These are phyloP conservation scores for Cyclotella cryptica DNA, from an alignment of 108 stramenopile species.

Conservation along the genomic window DNA sequence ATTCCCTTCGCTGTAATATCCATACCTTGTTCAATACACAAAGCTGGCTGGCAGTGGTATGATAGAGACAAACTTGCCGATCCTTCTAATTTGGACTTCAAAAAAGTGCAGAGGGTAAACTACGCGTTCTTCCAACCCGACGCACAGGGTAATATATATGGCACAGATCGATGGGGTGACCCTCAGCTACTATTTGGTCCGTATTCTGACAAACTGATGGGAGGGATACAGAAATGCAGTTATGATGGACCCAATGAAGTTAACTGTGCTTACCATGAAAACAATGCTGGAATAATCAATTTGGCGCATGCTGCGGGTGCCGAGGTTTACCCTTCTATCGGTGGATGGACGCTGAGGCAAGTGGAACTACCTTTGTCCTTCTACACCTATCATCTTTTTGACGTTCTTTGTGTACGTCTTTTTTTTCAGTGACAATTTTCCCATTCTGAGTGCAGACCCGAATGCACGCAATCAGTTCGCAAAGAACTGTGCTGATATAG, in stretches of 20 bases:
- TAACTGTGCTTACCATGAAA: constrained; percentile 39
- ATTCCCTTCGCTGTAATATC: not conserved
- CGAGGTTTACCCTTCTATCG: constrained; percentile 53
- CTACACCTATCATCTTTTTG: not conserved
- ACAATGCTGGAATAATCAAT: constrained; percentile 36
- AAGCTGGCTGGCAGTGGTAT: constrained; percentile 53
- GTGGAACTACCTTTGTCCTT: not conserved
- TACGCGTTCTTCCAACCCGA: constrained; percentile 52
- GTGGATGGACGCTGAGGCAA: constrained; percentile 46
- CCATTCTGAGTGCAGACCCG: constrained; percentile 36
- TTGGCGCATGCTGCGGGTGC: constrained; percentile 39
- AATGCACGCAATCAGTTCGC: constrained; percentile 38
- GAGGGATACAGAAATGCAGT: constrained; percentile 39
- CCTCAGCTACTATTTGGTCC: constrained; percentile 45
- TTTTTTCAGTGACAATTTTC: constrained; percentile 31
- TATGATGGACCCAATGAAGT: constrained; percentile 40
- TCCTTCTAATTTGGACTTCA: constrained; percentile 46
- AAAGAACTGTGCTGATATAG: constrained; percentile 44
- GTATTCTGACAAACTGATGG: constrained; percentile 19
- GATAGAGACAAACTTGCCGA: constrained; percentile 43
- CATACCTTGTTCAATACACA: not conserved
- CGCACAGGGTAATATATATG: constrained; percentile 27
- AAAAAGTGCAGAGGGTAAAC: constrained; percentile 42
- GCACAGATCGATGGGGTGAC: constrained; percentile 46
- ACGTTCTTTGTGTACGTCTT: not conserved